A percentile compares a stretch with the other conserved stretches of the same genome.
These are phyloP conservation scores for Monilinia polystroma DNA, from an alignment of 2,329 filamentous ascomycete genomes.

Conservation along the genomic window DNA sequence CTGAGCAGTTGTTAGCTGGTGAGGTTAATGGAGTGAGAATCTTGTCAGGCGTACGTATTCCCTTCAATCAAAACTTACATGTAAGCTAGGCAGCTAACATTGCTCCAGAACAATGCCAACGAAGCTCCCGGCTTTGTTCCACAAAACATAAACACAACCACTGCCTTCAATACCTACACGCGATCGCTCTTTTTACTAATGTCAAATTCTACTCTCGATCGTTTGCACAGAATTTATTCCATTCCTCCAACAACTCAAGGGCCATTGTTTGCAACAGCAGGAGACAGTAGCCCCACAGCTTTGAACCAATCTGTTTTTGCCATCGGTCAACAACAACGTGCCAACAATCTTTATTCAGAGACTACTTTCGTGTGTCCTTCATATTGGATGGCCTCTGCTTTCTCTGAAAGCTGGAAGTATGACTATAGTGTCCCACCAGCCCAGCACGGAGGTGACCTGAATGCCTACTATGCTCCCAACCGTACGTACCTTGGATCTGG, in stretches of 20 bases:
- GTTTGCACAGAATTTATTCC: constrained; percentile 32
- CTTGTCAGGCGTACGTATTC: constrained; percentile 24
- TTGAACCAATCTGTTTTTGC: constrained; percentile 46
- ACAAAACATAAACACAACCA: constrained; percentile 45
- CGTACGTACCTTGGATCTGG: constrained; percentile 25
- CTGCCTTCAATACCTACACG: constrained; percentile 45
- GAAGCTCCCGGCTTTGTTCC: constrained; percentile 50
- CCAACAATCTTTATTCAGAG: constrained; percentile 43
- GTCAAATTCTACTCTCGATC: constrained; percentile 41
- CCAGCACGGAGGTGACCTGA: constrained; percentile 41
- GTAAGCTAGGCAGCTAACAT: background rate
- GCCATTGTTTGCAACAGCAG: constrained; percentile 40
- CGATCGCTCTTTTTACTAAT: constrained; percentile 45
- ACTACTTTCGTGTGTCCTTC: constrained; percentile 53
- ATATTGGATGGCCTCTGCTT: constrained; percentile 53
- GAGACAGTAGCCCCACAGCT: constrained; percentile 42
- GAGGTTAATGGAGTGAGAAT: constrained; percentile 39
- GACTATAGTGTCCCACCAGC: constrained; percentile 45
- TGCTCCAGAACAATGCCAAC: constrained; percentile 47
- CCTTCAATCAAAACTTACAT: background rate
- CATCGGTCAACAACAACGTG: constrained; percentile 51
- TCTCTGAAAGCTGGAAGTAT: constrained; percentile 44
- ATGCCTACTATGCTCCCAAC: constrained; percentile 39
- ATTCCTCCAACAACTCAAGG: constrained; percentile 29
- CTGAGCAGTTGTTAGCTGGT: constrained; percentile 36